Evolutionary conservation across 129 eudicot genomes (phyloP).

Genomic region (Apium graveolens): DNA sequence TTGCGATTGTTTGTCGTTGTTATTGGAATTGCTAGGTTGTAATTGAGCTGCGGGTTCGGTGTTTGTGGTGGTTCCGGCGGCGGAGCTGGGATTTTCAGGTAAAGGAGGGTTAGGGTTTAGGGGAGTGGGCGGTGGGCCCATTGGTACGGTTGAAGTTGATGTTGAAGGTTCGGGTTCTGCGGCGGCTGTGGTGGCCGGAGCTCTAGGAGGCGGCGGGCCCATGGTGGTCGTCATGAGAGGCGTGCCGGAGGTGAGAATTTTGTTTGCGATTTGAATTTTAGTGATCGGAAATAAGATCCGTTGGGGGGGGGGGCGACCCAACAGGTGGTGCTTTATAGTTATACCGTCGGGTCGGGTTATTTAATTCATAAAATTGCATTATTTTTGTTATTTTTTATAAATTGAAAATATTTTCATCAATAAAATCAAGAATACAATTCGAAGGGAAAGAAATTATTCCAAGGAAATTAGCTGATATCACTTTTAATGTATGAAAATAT

Average conservation of each 20-base stretch:
- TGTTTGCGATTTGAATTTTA: neutral
- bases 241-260: no score
- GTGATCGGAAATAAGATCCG: neutral
- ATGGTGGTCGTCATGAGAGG: conserved; percentile 42
- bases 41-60: neutral
- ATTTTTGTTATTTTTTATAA: no score
- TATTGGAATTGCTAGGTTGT: conserved; percentile 2
- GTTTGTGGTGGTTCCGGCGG: neutral
- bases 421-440: no score
- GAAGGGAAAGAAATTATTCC: no score
- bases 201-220: conserved; percentile 75
- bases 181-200: conserved; percentile 24
- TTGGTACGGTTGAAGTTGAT: conserved; percentile 19
- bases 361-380: no score
- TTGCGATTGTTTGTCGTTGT: conserved; percentile 1
- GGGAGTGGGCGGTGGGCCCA: conserved; percentile 65
- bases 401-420: no score
- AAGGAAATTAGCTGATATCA: no score
- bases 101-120: conserved; percentile 23
- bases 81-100: conserved; percentile 15
- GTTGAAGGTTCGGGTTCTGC: conserved; percentile 4
- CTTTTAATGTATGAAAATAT: no score
- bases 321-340: neutral
- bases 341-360: no score
- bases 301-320: neutral